Conservation (phyloP, 2,329 filamentous ascomycete genomes). For the Hypoxylon sp. region DNA sequence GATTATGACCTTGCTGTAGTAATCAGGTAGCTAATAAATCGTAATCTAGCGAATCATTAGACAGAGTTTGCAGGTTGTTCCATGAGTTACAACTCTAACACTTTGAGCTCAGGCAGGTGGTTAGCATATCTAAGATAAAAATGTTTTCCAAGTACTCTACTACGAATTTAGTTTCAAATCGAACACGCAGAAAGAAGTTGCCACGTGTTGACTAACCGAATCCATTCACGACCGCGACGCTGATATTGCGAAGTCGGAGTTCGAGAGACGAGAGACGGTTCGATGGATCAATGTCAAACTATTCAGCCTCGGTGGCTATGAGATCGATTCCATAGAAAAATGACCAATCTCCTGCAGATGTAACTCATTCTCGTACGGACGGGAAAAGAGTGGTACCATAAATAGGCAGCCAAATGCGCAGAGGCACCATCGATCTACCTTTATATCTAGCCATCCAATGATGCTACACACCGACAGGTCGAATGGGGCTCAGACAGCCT, state of each 20-base stretch:
- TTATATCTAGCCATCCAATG: conserved; percentile 28
- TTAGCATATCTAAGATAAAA: no score
- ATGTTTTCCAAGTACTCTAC: no score
- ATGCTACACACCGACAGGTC: conserved; percentile 23
- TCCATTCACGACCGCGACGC: neutral
- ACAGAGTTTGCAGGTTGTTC: neutral
- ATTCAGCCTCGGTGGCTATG: conserved; percentile 4
- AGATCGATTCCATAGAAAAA: neutral
- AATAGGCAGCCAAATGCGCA: conserved; percentile 26
- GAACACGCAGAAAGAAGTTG: neutral
- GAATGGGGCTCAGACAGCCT: conserved; percentile 37
- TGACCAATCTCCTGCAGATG: neutral
- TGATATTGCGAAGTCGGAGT: neutral
- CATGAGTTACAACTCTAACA: neutral
- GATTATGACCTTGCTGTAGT: neutral
- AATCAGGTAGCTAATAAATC: neutral
- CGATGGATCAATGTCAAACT: conserved; percentile 3
- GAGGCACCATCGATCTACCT: conserved; percentile 20
- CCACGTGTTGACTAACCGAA: neutral
- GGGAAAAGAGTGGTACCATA: conserved; percentile 17
- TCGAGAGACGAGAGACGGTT: neutral
- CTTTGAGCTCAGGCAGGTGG: no score
- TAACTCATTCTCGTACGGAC: neutral
- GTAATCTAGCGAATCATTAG: neutral
- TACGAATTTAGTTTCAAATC: neutral